Evolutionary conservation across 305 asterid genomes (phyloP), one percentile per base, ranked within the genome.

Genomic region (Solanum hybrid): DNA sequence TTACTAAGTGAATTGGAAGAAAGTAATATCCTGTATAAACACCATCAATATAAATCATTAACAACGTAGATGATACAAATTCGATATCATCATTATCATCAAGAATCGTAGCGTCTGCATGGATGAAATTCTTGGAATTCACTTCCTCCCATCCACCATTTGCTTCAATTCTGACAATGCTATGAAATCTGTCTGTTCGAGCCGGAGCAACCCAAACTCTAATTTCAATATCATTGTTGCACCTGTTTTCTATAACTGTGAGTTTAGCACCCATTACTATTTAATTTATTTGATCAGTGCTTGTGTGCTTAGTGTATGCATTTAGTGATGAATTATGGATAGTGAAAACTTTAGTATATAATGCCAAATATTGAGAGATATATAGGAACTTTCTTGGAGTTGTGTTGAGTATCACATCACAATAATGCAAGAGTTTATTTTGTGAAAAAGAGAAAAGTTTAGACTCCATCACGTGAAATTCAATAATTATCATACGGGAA

Each of bases 131-230:
- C 10, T 75, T 76, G 4, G 32, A 31, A 42, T 91, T 89, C 14
- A 90, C 35, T 56, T 45, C 32, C 75, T 80, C 90, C 26, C 69
- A 78, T 72, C 80, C 87, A 9, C 80, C 85, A 2, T 90, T 88
- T 2, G 89, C 90, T 51, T 79, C 66, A 4, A 92, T 45, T 37
- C 92, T 78, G 10, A 91, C 72, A 32, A 90, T 91, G 4, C 86
- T 90, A 35, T 42, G 6, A 37, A 76, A 92, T 19, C 17, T 86
- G 40, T 92, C 93, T 1, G 94, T 91, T 36, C 92, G 90, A 36
- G 88, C 89, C 4, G 94, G 92, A 38, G 92, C 89, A 34, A 89
- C n/a, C 87, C 91, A 92, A 19, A 91, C 88, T 85, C 92, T 90
- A 1, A 92, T 87, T 27, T 91, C 92, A 80, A 91, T 84, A 76